Percentiles rank a stretch among this genome's conserved stretches.
phyloP scores from a whole-genome alignment of 1,284 basidiomycete species.

The Tetrapyrgos nigripes region DNA sequence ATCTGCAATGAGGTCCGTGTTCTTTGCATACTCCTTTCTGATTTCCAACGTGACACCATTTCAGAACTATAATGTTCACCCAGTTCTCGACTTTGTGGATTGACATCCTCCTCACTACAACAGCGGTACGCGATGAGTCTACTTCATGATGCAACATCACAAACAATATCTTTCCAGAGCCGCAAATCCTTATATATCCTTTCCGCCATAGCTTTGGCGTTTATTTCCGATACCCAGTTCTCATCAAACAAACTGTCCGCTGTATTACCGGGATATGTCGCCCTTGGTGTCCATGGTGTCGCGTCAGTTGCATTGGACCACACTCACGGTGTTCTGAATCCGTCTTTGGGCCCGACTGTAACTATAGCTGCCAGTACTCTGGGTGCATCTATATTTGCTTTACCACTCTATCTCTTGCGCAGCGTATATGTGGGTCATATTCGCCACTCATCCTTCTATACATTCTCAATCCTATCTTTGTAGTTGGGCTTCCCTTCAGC shows the following conservation, averaged over 20 bases:
- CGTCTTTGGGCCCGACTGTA: slow-evolving; percentile 59
- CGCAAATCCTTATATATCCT: slow-evolving; percentile 52
- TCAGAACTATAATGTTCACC: slow-evolving; percentile 68
- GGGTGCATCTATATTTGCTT: slow-evolving; percentile 65
- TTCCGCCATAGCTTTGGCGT: slow-evolving; percentile 51
- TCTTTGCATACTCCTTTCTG: not conserved
- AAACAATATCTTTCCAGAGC: slow-evolving; percentile 35
- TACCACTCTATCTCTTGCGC: slow-evolving; percentile 68
- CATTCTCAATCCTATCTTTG: not conserved
- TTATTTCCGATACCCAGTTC: slow-evolving; percentile 61
- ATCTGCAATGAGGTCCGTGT: slow-evolving; percentile 62
- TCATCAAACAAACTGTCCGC: slow-evolving; percentile 50
- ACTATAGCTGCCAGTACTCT: slow-evolving; percentile 60
- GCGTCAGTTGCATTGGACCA: slow-evolving; percentile 67
- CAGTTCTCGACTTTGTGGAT: slow-evolving; percentile 74
- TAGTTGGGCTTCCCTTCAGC: slow-evolving; percentile 37
- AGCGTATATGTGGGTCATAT: slow-evolving; percentile 52
- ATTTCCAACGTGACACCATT: not conserved
- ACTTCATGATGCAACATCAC: not conserved
- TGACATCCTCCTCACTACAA: slow-evolving; percentile 52
- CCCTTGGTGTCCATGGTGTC: slow-evolving; percentile 62
- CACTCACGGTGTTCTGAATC: slow-evolving; percentile 60
- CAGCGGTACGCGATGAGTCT: slow-evolving; percentile 46
- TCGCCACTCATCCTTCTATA: slow-evolving; percentile 27
- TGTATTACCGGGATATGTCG: slow-evolving; percentile 67